phyloP scores from a whole-genome alignment of 345 rosid species.

The Salix caprea region DNA sequence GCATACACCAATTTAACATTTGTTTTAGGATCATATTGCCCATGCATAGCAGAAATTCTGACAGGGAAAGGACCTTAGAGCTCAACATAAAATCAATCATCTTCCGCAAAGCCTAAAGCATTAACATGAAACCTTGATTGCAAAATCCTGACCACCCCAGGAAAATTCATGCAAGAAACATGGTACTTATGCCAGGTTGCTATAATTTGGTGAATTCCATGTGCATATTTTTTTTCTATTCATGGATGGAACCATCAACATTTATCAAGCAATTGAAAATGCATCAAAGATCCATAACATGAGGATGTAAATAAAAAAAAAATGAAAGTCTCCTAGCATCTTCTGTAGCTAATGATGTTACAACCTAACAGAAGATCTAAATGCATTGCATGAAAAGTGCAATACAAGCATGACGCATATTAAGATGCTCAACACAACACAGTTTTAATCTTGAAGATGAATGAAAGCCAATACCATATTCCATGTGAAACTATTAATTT shows the following conservation, averaged over 20 bases:
- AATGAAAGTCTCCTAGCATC: too few species aligned
- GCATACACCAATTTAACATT: not conserved
- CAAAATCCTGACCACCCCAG: not conserved
- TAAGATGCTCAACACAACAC: not conserved
- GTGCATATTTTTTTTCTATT: too few species aligned
- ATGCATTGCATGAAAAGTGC: not conserved
- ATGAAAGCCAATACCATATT: not conserved
- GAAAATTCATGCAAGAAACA: too few species aligned
- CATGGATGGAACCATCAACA: too few species aligned
- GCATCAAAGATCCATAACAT: too few species aligned
- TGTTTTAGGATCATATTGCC: too few species aligned
- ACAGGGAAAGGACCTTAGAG: not conserved
- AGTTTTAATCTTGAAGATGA: not conserved
- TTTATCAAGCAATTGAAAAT: too few species aligned
- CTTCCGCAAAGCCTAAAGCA: not conserved
- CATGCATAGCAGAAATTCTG: not conserved
- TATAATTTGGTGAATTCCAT: not conserved
- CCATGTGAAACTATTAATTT: not conserved
- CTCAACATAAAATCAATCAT: not conserved
- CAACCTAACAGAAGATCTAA: not conserved
- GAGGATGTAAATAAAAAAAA: too few species aligned
- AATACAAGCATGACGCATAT: not conserved
- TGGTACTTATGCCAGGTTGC: not conserved
- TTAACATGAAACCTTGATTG: not conserved
- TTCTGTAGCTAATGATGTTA: not conserved